Evolutionary conservation across 2,329 filamentous ascomycete genomes (phyloP), one percentile per base, ranked within the genome.

Genomic region (Keithomyces neogunnii): DNA sequence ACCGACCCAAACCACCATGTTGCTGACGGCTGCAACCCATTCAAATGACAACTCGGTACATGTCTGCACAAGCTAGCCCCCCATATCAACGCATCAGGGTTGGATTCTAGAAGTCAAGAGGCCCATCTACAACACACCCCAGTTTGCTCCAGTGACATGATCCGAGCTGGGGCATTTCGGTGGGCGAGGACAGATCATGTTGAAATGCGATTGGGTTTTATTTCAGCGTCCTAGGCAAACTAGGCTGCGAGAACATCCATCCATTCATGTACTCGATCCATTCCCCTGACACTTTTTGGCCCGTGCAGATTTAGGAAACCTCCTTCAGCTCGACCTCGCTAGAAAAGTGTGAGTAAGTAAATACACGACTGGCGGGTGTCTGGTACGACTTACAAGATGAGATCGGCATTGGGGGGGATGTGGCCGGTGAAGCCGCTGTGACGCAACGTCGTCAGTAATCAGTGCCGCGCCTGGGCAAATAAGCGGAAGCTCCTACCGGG

Each of bases 371-470:
- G 10, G 3, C 8, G 30, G 28, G 28, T 5, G 13, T 11, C 4
- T 10, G 5, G 6, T 19, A 35, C 8, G 13, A 49, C 50, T 49
- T 35, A 54, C 52, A 54, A 54, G 30, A 54, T 44, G 29, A 95
- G 77, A 58, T 77, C 82, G n/a, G 88, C 73, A 61, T 85, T 81
- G 39, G 83, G 70, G 55, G 89, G 89, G 56, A 95, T 95, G 62
- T 84, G 75, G 52, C 82, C 84, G 35, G 86, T 82, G 74, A 91
- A 93, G 51, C 89, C 89, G 60, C 87, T 90, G 57, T 54, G 55
- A 54, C n/a, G 28, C 10, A 29, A 9, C 5, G 13, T 29, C 32
- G 43, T 52, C 19, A 49, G 51, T 47, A n/a, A 26, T 10, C 26
- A 19, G 9, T 26, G 40, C 8, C 30, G 29, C 49, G 29, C 32